Percentiles rank a stretch among this genome's conserved stretches.
phyloP scores from a whole-genome alignment of 2,329 filamentous ascomycete genomes.

The Hymenoscyphus salicellus region DNA sequence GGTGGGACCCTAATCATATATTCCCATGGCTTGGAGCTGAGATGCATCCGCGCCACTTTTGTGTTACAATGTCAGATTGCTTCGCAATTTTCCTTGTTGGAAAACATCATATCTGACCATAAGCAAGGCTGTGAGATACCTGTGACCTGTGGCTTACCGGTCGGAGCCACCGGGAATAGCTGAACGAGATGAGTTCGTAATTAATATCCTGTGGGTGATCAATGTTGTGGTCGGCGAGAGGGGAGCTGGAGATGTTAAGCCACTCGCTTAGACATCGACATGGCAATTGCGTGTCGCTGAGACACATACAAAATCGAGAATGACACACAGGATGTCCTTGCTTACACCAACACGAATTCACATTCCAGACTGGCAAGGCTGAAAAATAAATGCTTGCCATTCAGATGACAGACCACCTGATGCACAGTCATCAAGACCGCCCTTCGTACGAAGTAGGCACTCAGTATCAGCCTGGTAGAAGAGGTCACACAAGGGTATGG shows the following conservation, averaged over 20 bases:
- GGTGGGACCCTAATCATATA: not conserved
- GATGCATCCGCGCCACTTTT: not conserved
- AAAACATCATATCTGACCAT: conserved; percentile 1
- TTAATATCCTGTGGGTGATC: not conserved
- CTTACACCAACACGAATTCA: not conserved
- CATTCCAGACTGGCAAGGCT: not conserved
- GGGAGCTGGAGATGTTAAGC: not conserved
- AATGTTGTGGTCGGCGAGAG: not conserved
- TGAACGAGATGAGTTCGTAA: not conserved
- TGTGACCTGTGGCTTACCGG: not conserved
- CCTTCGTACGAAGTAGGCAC: not conserved
- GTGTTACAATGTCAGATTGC: conserved; percentile 3
- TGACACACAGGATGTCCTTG: not conserved
- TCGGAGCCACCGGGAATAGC: not conserved
- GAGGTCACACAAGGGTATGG: too few species aligned
- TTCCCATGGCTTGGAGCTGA: conserved; percentile 4
- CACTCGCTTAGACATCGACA: not conserved
- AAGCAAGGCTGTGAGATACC: conserved; percentile 2
- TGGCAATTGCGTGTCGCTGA: not conserved
- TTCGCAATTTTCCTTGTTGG: not conserved
- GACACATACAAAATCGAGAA: not conserved
- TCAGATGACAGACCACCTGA: not conserved
- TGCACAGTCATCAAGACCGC: not conserved
- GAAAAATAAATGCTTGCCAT: not conserved
- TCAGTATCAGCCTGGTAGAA: too few species aligned